Evolutionary conservation across 1,139 yeast genomes (phyloP).

Genomic region (Suhomyces bolitotheri): DNA sequence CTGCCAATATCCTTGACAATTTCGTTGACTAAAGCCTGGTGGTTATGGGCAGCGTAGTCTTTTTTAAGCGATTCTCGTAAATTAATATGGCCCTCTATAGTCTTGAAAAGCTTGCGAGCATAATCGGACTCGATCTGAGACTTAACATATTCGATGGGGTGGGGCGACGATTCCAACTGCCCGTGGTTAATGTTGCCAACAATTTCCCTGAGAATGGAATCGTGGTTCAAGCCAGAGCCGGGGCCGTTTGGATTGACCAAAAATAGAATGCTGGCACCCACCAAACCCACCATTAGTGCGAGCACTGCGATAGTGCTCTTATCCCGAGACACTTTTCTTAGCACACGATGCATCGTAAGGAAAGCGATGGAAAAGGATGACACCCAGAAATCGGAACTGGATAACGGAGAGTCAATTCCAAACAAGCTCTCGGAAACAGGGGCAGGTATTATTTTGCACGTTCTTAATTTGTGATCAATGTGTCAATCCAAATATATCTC

Average conservation of each 20-base stretch:
- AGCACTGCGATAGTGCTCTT: slow-evolving; percentile 3
- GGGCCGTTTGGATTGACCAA: background rate
- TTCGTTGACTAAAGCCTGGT: slow-evolving; percentile 10
- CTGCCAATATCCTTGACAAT: slow-evolving; percentile 4
- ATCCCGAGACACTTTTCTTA: slow-evolving; percentile 4
- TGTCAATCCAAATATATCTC: too few relatives aligned
- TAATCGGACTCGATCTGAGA: slow-evolving; percentile 12
- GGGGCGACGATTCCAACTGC: slow-evolving; percentile 1
- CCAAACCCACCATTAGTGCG: slow-evolving; percentile 3
- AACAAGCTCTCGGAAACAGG: too few relatives aligned
- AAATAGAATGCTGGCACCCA: slow-evolving; percentile 1
- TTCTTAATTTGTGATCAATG: too few relatives aligned
- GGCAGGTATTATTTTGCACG: too few relatives aligned
- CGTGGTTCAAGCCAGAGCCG: slow-evolving; percentile 3
- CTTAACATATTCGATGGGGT: slow-evolving; percentile 11
- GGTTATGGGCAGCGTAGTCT: slow-evolving; percentile 7
- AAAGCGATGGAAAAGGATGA: too few relatives aligned
- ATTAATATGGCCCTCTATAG: slow-evolving; percentile 9
- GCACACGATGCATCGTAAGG: slow-evolving; percentile 2
- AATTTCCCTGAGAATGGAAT: slow-evolving; percentile 1
- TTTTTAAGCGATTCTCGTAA: slow-evolving; percentile 9
- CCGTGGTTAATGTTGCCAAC: slow-evolving; percentile 2
- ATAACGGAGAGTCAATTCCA: too few relatives aligned
- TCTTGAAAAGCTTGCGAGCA: slow-evolving; percentile 10
- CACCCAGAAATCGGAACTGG: too few relatives aligned